Conservation (phyloP, 768 basidiomycete species). For the Rubroboletus satanas region DNA sequence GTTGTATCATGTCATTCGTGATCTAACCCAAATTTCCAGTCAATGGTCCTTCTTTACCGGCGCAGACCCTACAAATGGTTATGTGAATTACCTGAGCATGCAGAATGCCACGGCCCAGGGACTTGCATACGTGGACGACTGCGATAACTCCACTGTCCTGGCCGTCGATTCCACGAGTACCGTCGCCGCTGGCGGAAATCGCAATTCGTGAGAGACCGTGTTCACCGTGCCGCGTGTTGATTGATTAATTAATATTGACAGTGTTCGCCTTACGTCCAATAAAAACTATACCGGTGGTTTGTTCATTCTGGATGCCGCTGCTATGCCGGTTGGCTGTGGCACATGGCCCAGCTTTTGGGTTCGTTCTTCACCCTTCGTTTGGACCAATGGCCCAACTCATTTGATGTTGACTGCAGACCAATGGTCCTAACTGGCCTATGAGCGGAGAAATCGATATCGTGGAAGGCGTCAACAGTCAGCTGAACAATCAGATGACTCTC, state of each 20-base stretch:
- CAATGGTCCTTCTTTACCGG: constrained; percentile 64
- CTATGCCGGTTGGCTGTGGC: constrained; percentile 70
- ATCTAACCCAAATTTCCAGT: constrained; percentile 33
- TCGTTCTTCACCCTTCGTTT: constrained; percentile 8
- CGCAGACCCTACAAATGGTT: constrained; percentile 67
- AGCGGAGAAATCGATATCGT: constrained; percentile 69
- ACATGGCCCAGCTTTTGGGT: constrained; percentile 60
- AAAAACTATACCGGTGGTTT: constrained; percentile 63
- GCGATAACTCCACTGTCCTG: constrained; percentile 52
- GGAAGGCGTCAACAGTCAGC: constrained; percentile 64
- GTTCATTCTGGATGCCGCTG: constrained; percentile 68
- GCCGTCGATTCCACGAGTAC: constrained; percentile 56
- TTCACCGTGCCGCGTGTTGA: neutral
- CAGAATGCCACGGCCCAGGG: constrained; percentile 46
- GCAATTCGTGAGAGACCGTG: constrained; percentile 43
- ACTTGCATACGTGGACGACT: constrained; percentile 57
- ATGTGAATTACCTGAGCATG: constrained; percentile 54
- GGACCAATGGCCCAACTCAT: neutral
- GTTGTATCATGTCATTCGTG: neutral
- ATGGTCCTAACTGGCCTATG: constrained; percentile 50
- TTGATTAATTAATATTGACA: constrained; percentile 21
- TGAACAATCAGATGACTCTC: constrained; percentile 60
- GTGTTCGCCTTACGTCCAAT: constrained; percentile 65
- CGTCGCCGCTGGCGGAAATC: constrained; percentile 48
- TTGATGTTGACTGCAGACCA: constrained; percentile 27